A percentile compares a stretch with the other conserved stretches of the same genome.
phyloP scores from a whole-genome alignment of 2,329 filamentous ascomycete genomes.

The Aspergillus hiratsukae region DNA sequence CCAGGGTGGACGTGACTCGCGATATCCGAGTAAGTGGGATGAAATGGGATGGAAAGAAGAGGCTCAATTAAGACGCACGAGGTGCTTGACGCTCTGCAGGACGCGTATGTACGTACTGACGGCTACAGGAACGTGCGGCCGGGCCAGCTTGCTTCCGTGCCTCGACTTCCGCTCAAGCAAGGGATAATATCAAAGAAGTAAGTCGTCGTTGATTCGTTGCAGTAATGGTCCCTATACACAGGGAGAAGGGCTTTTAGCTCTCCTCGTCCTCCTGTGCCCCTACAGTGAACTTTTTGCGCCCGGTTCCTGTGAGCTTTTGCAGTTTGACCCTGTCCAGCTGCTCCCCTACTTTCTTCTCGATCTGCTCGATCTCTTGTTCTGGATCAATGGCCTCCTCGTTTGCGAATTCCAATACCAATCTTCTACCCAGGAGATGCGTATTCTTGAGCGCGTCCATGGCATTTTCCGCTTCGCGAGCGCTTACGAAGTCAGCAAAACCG shows the following conservation, averaged over 20 bases:
- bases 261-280: slow-evolving; percentile 63
- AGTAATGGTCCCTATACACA: slow-evolving; percentile 26
- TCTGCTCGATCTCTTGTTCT: slow-evolving; percentile 92
- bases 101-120: slow-evolving; percentile 26
- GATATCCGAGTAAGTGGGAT: slow-evolving; percentile 10
- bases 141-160: slow-evolving; percentile 18
- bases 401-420: slow-evolving; percentile 86
- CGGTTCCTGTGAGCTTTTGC: slow-evolving; percentile 78
- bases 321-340: slow-evolving; percentile 88
- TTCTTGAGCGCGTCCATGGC: slow-evolving; percentile 87
- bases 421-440: slow-evolving; percentile 87
- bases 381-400: slow-evolving; percentile 83
- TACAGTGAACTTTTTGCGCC: slow-evolving; percentile 83
- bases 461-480: slow-evolving; percentile 80
- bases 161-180: slow-evolving; percentile 28
- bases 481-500: slow-evolving; percentile 94
- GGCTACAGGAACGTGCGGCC: slow-evolving; percentile 32
- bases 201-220: slow-evolving; percentile 19
- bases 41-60: slow-evolving; percentile 18
- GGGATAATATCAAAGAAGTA: slow-evolving; percentile 23
- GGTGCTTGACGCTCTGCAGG: slow-evolving; percentile 20
- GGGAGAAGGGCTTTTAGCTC: slow-evolving; percentile 31
- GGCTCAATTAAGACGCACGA: slow-evolving; percentile 24
- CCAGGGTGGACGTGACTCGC: slow-evolving; percentile 11
- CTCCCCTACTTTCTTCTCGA: slow-evolving; percentile 90